Evolutionary conservation across 148 eudicot species (phyloP).

Genomic region (Polygonum aviculare): DNA sequence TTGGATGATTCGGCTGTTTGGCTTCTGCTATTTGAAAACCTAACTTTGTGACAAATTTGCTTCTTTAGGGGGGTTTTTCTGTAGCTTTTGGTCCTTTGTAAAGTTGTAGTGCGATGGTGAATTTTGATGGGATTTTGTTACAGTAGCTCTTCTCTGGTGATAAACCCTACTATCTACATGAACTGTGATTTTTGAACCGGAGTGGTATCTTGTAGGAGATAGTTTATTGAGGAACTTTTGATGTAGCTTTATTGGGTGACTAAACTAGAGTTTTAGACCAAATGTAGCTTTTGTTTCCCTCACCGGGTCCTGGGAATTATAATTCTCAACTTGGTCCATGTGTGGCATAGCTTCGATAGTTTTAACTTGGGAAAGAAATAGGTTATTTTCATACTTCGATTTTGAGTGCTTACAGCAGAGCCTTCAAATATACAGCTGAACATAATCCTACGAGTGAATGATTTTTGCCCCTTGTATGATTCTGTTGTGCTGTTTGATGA

Average conservation of each 20-base stretch:
- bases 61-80: not conserved
- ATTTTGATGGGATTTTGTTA: not conserved
- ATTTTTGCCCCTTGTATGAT: too few species aligned
- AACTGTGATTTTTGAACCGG: not conserved
- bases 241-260: not conserved
- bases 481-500: too few species aligned
- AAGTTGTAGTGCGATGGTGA: not conserved
- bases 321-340: not conserved
- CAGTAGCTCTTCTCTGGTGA: not conserved
- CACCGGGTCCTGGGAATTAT: not conserved
- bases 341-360: not conserved
- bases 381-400: not conserved
- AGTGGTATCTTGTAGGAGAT: not conserved
- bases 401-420: not conserved
- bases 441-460: too few species aligned
- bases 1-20: not conserved
- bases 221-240: not conserved
- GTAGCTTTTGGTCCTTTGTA: not conserved
- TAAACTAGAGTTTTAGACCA: not conserved
- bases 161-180: not conserved
- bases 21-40: not conserved
- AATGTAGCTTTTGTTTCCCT: not conserved
- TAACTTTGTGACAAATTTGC: not conserved
- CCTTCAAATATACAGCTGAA: not conserved
- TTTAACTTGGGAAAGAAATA: not conserved